Evolutionary conservation across 768 basidiomycete species (phyloP).

Genomic region (Tylopilus cervinicoccineus): DNA sequence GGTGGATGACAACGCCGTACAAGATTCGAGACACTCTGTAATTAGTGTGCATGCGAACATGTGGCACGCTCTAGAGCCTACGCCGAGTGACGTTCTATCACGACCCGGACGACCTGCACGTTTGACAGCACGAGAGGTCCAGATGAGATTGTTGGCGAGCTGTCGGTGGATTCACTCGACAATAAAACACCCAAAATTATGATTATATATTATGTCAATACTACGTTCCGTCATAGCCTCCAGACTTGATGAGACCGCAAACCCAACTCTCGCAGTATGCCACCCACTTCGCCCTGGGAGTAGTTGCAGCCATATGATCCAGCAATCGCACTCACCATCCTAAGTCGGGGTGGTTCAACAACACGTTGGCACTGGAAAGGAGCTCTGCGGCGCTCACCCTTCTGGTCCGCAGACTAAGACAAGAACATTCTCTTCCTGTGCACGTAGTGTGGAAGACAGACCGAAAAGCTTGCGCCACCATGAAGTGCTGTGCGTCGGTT

Average conservation of each 20-base stretch:
- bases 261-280: slow-evolving; percentile 62
- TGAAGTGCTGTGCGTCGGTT: slow-evolving; percentile 18
- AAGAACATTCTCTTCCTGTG: slow-evolving; percentile 42
- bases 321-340: slow-evolving; percentile 73
- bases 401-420: slow-evolving; percentile 87
- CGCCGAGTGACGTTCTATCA: no score
- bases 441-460: background rate
- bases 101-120: background rate
- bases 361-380: background rate
- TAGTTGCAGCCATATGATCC: slow-evolving; percentile 74
- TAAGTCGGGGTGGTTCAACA: slow-evolving; percentile 24
- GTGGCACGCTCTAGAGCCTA: no score
- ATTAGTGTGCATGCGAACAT: background rate
- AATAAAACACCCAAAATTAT: no score
- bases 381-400: slow-evolving; percentile 43
- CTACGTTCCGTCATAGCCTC: slow-evolving; percentile 45
- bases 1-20: background rate
- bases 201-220: background rate
- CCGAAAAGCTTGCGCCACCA: slow-evolving; percentile 32
- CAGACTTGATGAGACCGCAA: slow-evolving; percentile 60
- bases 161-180: background rate
- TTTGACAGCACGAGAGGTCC: no score
- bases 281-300: slow-evolving; percentile 70
- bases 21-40: no score
- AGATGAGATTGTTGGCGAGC: background rate